These are phyloP conservation scores for Albatrellus sp. DNA, from an alignment of 1,284 basidiomycete genomes.

Conservation along the genomic window DNA sequence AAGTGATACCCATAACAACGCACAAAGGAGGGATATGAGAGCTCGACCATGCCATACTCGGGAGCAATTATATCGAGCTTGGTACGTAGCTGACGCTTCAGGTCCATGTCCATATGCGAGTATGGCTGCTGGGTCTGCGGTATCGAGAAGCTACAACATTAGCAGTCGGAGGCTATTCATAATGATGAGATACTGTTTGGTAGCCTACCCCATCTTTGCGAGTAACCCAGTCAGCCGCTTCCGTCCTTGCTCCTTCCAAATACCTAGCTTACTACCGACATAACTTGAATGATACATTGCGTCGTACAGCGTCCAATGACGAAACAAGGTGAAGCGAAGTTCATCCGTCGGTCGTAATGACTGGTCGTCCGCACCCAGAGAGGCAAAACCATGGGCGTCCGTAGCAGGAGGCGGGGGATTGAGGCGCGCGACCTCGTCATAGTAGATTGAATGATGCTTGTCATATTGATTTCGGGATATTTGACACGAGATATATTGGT, in stretches of 20 bases:
- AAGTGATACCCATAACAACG: conserved; percentile 85
- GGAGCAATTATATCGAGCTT: conserved; percentile 89
- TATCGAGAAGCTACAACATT: conserved; percentile 66
- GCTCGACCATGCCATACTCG: conserved; percentile 93
- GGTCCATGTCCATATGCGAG: conserved; percentile 91
- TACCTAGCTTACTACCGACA: conserved; percentile 87
- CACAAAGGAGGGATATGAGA: conserved; percentile 88
- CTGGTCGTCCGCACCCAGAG: conserved; percentile 66
- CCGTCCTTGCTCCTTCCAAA: conserved; percentile 91
- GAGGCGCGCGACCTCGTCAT: conserved; percentile 84
- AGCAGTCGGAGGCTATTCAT: not conserved
- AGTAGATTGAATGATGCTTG: conserved; percentile 62
- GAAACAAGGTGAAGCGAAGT: conserved; percentile 86
- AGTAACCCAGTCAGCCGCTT: conserved; percentile 84
- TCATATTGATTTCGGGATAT: conserved; percentile 87
- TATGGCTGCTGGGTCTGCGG: conserved; percentile 90
- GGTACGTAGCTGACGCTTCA: conserved; percentile 72
- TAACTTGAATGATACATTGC: conserved; percentile 97
- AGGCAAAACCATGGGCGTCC: conserved; percentile 31
- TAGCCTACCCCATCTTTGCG: conserved; percentile 93
- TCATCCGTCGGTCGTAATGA: conserved; percentile 77
- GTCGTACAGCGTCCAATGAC: conserved; percentile 97
- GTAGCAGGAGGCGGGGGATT: conserved; percentile 46
- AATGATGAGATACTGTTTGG: conserved; percentile 6
- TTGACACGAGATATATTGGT: conserved; percentile 80